Evolutionary conservation across 169 alveolate species (phyloP), one percentile per base, ranked within the genome.

Genomic region (Plasmodium vinckei): DNA sequence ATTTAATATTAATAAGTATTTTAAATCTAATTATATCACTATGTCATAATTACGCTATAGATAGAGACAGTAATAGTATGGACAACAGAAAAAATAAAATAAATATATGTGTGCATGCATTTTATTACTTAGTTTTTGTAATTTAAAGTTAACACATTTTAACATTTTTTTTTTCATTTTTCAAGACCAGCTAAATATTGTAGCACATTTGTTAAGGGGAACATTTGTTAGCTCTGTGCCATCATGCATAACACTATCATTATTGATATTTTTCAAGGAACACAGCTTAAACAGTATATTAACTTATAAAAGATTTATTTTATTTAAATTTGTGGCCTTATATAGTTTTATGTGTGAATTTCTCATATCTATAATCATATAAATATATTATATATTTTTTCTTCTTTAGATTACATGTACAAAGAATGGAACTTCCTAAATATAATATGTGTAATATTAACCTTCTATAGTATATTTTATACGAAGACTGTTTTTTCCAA

Each of bases 141-240:
- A 15, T 63, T 75, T 33, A 42, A 64, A 64, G 47, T 46, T 49
- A 15, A 75, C 19, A 57, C 68, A 59, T 75, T 15, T 61, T 23
- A 25, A 33, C 46, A 1, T 56, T 21, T 56, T 21, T 56, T 60
- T 44, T 72, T 72, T 61, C 25, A 61, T 61, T 23, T 61, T 75
- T 75, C 25, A 25, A 75, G 88, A 75, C 88, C 88, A 75, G 61
- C 44, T 75, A 75, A 75, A 75, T 64, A 75, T 75, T 49, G 88
- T 75, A 75, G 88, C 88, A 10, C 88, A 75, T 25, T 51, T 75
- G 63, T 23, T 75, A 75, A 75, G 88, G 64, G 88, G 88, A 63
- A 75, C 88, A 67, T 75, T 75, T 75, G 88, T 75, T 75, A 75
- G 88, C 75, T 75, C 88, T 25, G 71, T 75, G 47, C 88, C 88